A percentile compares a stretch with the other conserved stretches of the same genome.
phyloP scores from a whole-genome alignment of 2,329 filamentous ascomycete species.

The Sclerotinia subarctica region DNA sequence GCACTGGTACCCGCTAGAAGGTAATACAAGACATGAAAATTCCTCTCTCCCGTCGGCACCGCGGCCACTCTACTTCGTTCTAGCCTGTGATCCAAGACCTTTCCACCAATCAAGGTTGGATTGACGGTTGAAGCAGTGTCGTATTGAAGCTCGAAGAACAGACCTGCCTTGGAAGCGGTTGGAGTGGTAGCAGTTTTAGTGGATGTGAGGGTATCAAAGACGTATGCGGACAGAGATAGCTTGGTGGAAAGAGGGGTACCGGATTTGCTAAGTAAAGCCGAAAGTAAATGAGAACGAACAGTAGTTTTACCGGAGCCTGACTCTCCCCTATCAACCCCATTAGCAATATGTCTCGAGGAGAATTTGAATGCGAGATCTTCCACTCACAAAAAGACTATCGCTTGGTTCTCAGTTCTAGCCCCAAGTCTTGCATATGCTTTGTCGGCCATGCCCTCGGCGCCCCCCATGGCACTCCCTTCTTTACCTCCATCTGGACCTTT shows the following conservation, averaged over 20 bases:
- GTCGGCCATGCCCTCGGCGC: conserved; percentile 86
- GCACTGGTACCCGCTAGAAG: conserved; percentile 86
- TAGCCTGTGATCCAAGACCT: conserved; percentile 87
- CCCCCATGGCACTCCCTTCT: conserved; percentile 87
- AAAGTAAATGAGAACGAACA: conserved; percentile 81
- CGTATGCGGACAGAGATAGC: conserved; percentile 86
- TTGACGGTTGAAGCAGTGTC: conserved; percentile 82
- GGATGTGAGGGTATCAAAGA: conserved; percentile 94
- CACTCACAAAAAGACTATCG: conserved; percentile 85
- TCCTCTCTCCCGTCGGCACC: conserved; percentile 92
- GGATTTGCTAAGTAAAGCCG: conserved; percentile 81
- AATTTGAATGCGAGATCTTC: not conserved
- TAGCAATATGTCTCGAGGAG: conserved; percentile 8
- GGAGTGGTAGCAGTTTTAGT: conserved; percentile 96
- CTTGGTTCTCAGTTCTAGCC: conserved; percentile 87
- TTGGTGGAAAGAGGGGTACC: conserved; percentile 92
- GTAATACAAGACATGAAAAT: conserved; percentile 96
- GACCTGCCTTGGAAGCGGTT: conserved; percentile 89
- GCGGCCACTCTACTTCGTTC: conserved; percentile 88
- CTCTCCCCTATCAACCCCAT: conserved; percentile 66
- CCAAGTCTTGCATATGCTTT: conserved; percentile 83
- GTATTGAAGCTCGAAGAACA: conserved; percentile 96
- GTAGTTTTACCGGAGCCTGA: conserved; percentile 96
- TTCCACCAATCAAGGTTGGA: conserved; percentile 87
- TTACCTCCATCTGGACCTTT: conserved; percentile 88